phyloP scores from a whole-genome alignment of 768 basidiomycete genomes.

The Rhizopogon roseolus region DNA sequence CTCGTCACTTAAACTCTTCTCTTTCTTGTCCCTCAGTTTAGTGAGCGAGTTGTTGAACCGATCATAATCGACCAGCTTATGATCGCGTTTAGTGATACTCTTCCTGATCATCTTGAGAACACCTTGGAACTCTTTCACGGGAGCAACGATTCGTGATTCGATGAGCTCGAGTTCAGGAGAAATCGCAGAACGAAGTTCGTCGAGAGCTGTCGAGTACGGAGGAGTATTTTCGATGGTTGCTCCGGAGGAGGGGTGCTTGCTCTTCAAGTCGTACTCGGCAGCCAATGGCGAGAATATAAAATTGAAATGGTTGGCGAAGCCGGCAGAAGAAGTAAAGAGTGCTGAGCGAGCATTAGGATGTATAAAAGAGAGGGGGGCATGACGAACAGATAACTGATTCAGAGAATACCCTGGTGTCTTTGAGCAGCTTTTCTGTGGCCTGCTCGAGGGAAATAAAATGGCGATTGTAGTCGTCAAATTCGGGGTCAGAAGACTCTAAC shows the following conservation, averaged over 20 bases:
- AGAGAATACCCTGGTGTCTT: conserved; percentile 85
- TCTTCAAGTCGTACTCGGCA: conserved; percentile 75
- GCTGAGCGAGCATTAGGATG: conserved; percentile 30
- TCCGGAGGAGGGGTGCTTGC: conserved; percentile 72
- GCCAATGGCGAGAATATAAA: conserved; percentile 60
- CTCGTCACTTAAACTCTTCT: conserved; percentile 93
- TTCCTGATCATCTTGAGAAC: conserved; percentile 89
- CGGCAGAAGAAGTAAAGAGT: conserved; percentile 61
- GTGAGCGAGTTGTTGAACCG: conserved; percentile 93
- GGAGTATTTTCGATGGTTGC: conserved; percentile 78
- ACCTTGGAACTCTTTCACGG: conserved; percentile 84
- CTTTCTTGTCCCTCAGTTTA: conserved; percentile 97
- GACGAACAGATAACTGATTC: conserved; percentile 69
- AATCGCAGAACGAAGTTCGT: conserved; percentile 75
- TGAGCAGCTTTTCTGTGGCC: conserved; percentile 83
- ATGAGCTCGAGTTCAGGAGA: conserved; percentile 93
- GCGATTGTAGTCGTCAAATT: conserved; percentile 83
- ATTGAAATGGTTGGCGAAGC: conserved; percentile 61
- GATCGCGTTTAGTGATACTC: conserved; percentile 93
- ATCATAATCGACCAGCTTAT: conserved; percentile 96
- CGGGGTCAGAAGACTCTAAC: conserved; percentile 78
- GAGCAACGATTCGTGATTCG: conserved; percentile 77
- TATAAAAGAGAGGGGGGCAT: background rate
- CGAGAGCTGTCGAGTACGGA: conserved; percentile 67
- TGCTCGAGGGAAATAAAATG: conserved; percentile 75